A percentile compares a stretch with the other conserved stretches of the same genome.
phyloP scores from a whole-genome alignment of 805 yeast genomes.

The Yamadazyma scolyti region DNA sequence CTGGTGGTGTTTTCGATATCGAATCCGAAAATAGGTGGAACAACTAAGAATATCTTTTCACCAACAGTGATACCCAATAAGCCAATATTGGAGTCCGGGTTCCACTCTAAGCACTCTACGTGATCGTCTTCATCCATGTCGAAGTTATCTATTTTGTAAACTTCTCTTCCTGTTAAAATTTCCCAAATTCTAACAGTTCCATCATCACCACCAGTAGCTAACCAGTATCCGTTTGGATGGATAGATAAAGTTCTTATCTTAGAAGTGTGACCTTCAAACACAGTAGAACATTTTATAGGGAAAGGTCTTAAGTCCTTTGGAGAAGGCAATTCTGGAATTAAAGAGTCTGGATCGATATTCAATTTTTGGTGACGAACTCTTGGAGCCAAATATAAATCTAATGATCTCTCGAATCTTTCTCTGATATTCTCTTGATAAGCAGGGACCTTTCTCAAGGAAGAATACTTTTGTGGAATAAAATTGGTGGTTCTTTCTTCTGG shows the following conservation, averaged over 20 bases:
- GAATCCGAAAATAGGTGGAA: conserved; percentile 89
- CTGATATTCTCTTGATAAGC: conserved; percentile 83
- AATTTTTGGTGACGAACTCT: conserved; percentile 87
- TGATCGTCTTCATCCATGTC: conserved; percentile 57
- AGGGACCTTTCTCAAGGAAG: conserved; percentile 85
- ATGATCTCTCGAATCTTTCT: conserved; percentile 90
- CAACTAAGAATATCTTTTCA: conserved; percentile 69
- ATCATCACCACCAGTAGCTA: conserved; percentile 97
- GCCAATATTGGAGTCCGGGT: conserved; percentile 73
- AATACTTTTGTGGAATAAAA: conserved; percentile 78
- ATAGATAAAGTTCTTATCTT: conserved; percentile 78
- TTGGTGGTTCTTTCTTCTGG: conserved; percentile 76
- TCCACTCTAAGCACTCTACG: conserved; percentile 83
- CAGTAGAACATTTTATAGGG: conserved; percentile 86
- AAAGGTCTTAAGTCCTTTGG: conserved; percentile 96
- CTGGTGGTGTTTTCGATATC: conserved; percentile 80
- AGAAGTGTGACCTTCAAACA: conserved; percentile 79
- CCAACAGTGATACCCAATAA: conserved; percentile 83
- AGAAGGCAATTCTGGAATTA: conserved; percentile 93
- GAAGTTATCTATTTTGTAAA: conserved; percentile 55
- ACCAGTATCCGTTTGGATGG: conserved; percentile 89
- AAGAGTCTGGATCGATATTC: conserved; percentile 92
- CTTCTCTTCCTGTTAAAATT: conserved; percentile 90
- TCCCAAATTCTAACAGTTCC: conserved; percentile 98
- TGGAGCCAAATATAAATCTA: conserved; percentile 94